Evolutionary conservation across 768 basidiomycete species (phyloP).

Genomic region (Macrolepiota fuliginosa): DNA sequence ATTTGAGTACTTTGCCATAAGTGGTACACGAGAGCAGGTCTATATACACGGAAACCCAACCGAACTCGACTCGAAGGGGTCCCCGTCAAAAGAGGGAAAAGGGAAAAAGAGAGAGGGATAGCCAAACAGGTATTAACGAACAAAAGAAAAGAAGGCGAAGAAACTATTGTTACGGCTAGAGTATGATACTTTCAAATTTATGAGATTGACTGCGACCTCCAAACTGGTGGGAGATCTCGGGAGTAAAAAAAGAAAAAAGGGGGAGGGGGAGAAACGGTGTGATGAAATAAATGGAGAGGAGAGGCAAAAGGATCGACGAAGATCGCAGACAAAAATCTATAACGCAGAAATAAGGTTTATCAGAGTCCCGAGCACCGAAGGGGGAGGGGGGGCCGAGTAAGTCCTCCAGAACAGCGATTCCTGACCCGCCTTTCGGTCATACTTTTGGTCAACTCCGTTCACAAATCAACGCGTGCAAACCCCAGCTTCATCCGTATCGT

Average conservation of each 20-base stretch:
- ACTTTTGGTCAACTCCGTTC: background rate
- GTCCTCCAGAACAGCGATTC: background rate
- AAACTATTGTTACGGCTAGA: background rate
- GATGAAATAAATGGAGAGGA: background rate
- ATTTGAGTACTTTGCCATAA: background rate
- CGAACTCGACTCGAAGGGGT: background rate
- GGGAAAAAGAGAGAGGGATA: background rate
- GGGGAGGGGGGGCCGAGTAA: background rate
- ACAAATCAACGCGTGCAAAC: background rate
- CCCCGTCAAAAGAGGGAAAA: background rate
- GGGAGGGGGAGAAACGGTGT: background rate
- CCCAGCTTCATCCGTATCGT: background rate
- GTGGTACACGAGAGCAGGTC: background rate
- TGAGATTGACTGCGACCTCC: background rate
- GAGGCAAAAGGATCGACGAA: background rate
- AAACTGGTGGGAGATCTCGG: conserved; percentile 6
- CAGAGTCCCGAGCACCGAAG: background rate
- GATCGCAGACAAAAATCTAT: background rate
- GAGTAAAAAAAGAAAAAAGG: background rate
- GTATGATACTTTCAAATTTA: conserved; percentile 1
- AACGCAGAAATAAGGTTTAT: background rate
- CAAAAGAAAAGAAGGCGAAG: background rate
- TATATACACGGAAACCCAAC: conserved; percentile 3
- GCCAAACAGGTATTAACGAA: background rate
- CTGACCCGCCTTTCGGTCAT: background rate